Evolutionary conservation across 1,284 basidiomycete genomes (phyloP), one percentile per base, ranked within the genome.

Genomic region (Pseudozyma pruni): DNA sequence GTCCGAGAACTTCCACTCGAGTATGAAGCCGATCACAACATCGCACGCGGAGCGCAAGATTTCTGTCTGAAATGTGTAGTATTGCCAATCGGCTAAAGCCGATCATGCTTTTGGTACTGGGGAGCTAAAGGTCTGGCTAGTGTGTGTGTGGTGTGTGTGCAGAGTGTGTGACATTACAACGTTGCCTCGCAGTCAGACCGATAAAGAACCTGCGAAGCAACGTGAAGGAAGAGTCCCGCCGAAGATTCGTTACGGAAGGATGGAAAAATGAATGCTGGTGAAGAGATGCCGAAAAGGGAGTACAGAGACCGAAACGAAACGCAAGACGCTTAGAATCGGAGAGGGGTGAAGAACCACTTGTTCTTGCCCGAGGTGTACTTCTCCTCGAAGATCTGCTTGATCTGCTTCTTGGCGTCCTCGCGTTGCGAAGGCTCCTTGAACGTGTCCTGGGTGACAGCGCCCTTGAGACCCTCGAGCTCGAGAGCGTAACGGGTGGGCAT

Each of bases 401-500:
- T 67, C 56, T 69, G 71, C 75, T 80, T 80, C 75, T 77, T 80
- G 59, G 80, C 79, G 31, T 80, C 80, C 72, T 81, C 77, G 52
- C 79, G 76, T 68, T 81, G 78, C 64, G 78, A 76, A 31, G 75
- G 71, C 74, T 82, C 80, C 73, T 77, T 77, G 78, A 82, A 81
- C 33, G 80, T 82, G 56, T 82, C 80, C 64, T 72, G 71, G 51
- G 63, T 61, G 27, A 80, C 79, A 38, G 72, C 61, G 31, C 78
- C 77, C 75, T 82, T 82, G 45, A 82, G 75, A 23, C 79, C 78
- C 75, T 82, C 80, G 57, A 82, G 76, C 74, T 82, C 80, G 54
- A 82, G 78, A 35, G 79, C 76, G 76, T 82, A 82, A 45, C 80
- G 80, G 39, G 80, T 82, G 45, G 80, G 80, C 76, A 82, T 80